Evolutionary conservation across 2,329 filamentous ascomycete genomes (phyloP), one percentile per base, ranked within the genome.

Genomic region (Penicillium sp.): DNA sequence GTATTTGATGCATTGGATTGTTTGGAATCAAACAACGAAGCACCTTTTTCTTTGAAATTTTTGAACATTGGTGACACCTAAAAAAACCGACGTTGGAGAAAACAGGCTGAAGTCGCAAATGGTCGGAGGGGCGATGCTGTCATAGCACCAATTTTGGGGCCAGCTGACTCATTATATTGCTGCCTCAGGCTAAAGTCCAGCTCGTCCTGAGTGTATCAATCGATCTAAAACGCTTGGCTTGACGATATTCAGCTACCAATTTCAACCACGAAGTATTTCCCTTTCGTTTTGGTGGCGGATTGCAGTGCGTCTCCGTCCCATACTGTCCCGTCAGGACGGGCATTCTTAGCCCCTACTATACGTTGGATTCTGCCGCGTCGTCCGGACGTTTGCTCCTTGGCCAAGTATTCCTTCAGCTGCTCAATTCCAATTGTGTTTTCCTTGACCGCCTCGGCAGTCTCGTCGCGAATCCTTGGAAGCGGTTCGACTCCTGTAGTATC

Each of bases 381-480:
- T 10, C 77, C 77, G 14, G 74, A 68, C 21, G 73, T 70, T 40
- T 68, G 66, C 59, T 79, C 77, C 52, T 72, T 70, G 2, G 70
- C 68, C 34, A 79, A 57, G 16, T 70, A 72, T 22, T 71, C 70
- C 52, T 63, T 68, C 5, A 79, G 64, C 9, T 63, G 62, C 18
- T 73, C 67, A 38, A 74, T 47, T 13, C 72, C 72, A 55, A 79
- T 71, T 4, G 69, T 75, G 39, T 65, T 69, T 54, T 78, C 74
- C 57, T 70, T 65, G 14, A 68, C 53, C 8, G 72, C 74, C 46
- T 75, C 71, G 5, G 64, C 59, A n/a, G 68, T 79, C 56, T 80
- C 92, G 70, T 97, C 93, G 49, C 91, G 85, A 54, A 97, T 88
- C 43, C 88, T 87, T 47, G 84, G 81, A 42, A 99, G 75, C 0